phyloP scores from a whole-genome alignment of 305 asterid species.

The Fraxinus velutina region DNA sequence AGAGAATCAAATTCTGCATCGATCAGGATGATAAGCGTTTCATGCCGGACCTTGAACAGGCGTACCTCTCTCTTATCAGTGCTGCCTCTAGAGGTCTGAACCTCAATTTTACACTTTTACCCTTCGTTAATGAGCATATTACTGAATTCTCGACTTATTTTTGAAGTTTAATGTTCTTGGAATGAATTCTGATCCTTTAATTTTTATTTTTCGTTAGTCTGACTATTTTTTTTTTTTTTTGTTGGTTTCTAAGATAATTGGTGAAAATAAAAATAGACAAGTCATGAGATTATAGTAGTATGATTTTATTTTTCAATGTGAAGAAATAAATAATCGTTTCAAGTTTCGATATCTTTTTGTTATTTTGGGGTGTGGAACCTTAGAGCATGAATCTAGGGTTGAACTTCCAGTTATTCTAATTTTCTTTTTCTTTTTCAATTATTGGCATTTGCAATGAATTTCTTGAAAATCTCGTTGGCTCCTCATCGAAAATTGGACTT shows the following conservation, averaged over 20 bases:
- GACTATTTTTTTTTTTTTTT: neutral
- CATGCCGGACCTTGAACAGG: constrained; percentile 56
- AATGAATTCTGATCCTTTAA: neutral
- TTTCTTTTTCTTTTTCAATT: neutral
- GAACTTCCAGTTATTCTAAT: neutral
- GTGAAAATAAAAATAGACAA: neutral
- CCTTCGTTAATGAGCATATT: constrained; percentile 4
- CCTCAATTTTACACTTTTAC: constrained; percentile 14
- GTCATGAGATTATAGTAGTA: neutral
- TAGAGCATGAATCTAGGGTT: constrained; percentile 16
- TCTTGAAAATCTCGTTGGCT: neutral
- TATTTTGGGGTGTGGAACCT: neutral
- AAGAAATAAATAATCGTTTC: neutral
- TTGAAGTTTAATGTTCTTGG: neutral
- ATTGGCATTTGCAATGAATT: neutral
- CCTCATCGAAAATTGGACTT: neutral
- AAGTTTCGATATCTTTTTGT: neutral
- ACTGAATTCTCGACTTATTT: neutral
- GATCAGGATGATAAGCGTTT: constrained; percentile 42
- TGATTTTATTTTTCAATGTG: neutral
- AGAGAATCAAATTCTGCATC: constrained; percentile 52
- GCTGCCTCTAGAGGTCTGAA: constrained; percentile 67
- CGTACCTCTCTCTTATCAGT: constrained; percentile 61
- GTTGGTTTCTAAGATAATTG: neutral
- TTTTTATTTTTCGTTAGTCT: neutral